These are phyloP conservation scores for Sarocladiaceae sp. DNA, from an alignment of 2,329 filamentous ascomycete genomes.

Conservation along the genomic window DNA sequence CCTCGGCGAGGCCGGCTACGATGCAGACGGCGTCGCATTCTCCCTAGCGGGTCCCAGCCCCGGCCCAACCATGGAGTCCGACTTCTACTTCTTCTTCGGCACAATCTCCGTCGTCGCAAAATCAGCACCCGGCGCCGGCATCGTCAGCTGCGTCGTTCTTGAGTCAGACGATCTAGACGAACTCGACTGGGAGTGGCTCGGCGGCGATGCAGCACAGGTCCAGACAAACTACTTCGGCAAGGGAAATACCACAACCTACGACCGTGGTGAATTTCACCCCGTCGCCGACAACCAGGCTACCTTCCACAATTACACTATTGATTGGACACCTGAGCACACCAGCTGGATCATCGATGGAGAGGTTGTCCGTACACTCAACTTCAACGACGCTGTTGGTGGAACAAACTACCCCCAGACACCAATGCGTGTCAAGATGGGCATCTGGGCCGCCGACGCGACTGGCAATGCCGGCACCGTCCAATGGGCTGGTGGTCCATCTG, in stretches of 20 bases:
- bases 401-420: slow-evolving; percentile 56
- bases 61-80: slow-evolving; percentile 55
- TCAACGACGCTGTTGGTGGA: slow-evolving; percentile 41
- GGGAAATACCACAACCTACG: slow-evolving; percentile 58
- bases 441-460: slow-evolving; percentile 35
- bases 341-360: slow-evolving; percentile 54
- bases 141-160: slow-evolving; percentile 71
- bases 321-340: slow-evolving; percentile 49
- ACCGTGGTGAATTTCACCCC: slow-evolving; percentile 35
- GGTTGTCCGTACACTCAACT: slow-evolving; percentile 44
- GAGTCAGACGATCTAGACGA: slow-evolving; percentile 74
- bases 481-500: slow-evolving; percentile 49
- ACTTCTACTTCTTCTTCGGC: slow-evolving; percentile 81
- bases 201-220: slow-evolving; percentile 56
- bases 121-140: slow-evolving; percentile 73
- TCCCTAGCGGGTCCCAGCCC: slow-evolving; percentile 55
- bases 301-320: slow-evolving; percentile 52
- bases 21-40: slow-evolving; percentile 19
- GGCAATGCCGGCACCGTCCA: slow-evolving; percentile 39
- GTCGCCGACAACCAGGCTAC: slow-evolving; percentile 25
- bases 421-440: slow-evolving; percentile 44
- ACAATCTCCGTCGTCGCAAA: slow-evolving; percentile 66
- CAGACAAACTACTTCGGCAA: slow-evolving; percentile 76
- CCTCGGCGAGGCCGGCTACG: slow-evolving; percentile 17
- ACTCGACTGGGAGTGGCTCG: slow-evolving; percentile 78